Evolutionary conservation across 176 grass and related monocot species (phyloP).

Genomic region (Ensete glaucum): DNA sequence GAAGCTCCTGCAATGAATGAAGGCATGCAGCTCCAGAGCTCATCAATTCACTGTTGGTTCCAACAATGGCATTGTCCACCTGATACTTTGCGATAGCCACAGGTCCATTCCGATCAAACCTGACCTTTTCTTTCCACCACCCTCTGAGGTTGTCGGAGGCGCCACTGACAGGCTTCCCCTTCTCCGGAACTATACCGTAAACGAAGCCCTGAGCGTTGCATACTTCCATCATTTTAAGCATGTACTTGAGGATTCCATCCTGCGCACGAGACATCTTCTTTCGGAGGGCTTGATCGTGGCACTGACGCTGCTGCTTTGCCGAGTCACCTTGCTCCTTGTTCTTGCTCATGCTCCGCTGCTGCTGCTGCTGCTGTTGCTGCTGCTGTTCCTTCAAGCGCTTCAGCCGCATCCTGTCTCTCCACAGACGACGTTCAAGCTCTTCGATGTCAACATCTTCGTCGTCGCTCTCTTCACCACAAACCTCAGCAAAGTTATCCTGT

Average conservation of each 20-base stretch:
- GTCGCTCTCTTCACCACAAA: constrained; percentile 50
- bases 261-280: constrained; percentile 99
- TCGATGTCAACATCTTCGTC: constrained; percentile 74
- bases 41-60: constrained; percentile 38
- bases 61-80: constrained; percentile 55
- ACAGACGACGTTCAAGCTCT: constrained; percentile 88
- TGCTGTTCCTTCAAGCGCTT: constrained; percentile 79
- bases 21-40: constrained; percentile 24
- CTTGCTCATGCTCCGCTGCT: constrained; percentile 37
- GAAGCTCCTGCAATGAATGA: constrained; percentile 74
- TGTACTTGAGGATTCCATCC: constrained; percentile 97
- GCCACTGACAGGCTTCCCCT: constrained; percentile 93
- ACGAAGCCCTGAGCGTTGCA: constrained; percentile 81
- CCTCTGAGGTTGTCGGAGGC: constrained; percentile 87
- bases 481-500: constrained; percentile 44
- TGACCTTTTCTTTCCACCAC: constrained; percentile 99
- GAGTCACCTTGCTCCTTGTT: constrained; percentile 47
- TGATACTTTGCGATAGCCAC: constrained; percentile 88
- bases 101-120: constrained; percentile 85
- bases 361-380: constrained; percentile 69
- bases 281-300: constrained; percentile 76
- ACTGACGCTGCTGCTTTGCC: constrained; percentile 50
- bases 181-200: constrained; percentile 93
- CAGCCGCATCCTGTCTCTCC: constrained; percentile 73
- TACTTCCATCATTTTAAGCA: constrained; percentile 99